phyloP scores from a whole-genome alignment of 352 stramenopile genomes.

The Thalassiosira hispida region DNA sequence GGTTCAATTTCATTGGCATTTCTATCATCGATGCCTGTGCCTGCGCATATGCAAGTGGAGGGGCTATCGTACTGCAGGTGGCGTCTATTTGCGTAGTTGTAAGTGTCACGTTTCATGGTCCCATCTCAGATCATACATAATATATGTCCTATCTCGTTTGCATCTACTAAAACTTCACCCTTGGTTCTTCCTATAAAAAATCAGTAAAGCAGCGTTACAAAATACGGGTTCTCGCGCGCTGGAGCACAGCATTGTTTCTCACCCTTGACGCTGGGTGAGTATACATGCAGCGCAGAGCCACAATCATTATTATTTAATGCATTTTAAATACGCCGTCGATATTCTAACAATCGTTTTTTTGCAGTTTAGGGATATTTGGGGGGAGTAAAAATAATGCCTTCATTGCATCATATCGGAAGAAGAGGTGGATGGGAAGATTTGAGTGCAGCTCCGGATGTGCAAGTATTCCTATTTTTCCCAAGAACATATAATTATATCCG shows the following conservation, averaged over 20 bases:
- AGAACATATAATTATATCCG: no score
- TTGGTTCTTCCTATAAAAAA: neutral
- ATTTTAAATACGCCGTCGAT: neutral
- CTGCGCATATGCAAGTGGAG: conserved; percentile 73
- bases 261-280: conserved; percentile 36
- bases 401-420: conserved; percentile 59
- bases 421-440: conserved; percentile 76
- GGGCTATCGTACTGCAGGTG: conserved; percentile 76
- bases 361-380: conserved; percentile 55
- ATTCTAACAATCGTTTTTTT: neutral
- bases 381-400: conserved; percentile 60
- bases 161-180: neutral
- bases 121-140: neutral
- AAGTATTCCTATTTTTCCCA: no score
- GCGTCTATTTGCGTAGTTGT: conserved; percentile 72
- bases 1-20: conserved; percentile 18
- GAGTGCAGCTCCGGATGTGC: conserved; percentile 65
- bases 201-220: conserved; percentile 82
- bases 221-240: conserved; percentile 69
- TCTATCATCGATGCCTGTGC: conserved; percentile 21
- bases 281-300: neutral
- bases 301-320: neutral
- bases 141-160: neutral
- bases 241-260: conserved; percentile 71
- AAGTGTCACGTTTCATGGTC: conserved; percentile 2